Evolutionary conservation across 257 asterid genomes (phyloP).

Genomic region (Buddleja alternifolia): DNA sequence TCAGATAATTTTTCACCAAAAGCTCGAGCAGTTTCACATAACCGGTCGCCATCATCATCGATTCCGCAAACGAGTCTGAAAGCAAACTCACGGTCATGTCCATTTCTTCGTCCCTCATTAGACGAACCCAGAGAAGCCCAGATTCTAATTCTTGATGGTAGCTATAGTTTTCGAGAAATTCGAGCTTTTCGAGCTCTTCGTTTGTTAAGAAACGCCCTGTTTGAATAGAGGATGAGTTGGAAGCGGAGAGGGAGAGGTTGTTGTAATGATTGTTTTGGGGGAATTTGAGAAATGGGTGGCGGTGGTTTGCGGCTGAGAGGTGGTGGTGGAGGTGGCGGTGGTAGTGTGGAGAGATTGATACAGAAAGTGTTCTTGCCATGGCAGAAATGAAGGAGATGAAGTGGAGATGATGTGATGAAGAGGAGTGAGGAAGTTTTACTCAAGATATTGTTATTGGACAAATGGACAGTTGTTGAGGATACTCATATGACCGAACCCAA

Average conservation of each 20-base stretch:
- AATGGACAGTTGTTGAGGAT: not conserved
- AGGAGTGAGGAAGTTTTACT: not conserved
- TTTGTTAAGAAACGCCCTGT: constrained; percentile 61
- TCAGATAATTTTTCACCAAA: constrained; percentile 79
- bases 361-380: constrained; percentile 60
- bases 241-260: constrained; percentile 51
- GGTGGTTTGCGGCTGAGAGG: constrained; percentile 48
- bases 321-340: constrained; percentile 42
- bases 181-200: constrained; percentile 70
- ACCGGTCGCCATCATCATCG: constrained; percentile 70
- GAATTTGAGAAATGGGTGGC: constrained; percentile 49
- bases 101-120: constrained; percentile 82
- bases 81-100: constrained; percentile 68
- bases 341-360: constrained; percentile 46
- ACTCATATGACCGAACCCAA: too few species aligned
- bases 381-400: constrained; percentile 11
- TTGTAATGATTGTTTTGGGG: constrained; percentile 38
- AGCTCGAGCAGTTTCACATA: constrained; percentile 69
- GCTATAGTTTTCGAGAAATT: constrained; percentile 52
- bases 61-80: constrained; percentile 87
- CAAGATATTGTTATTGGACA: constrained; percentile 21
- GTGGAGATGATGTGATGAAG: not conserved
- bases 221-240: constrained; percentile 46
- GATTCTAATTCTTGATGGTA: constrained; percentile 71
- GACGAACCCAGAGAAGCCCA: constrained; percentile 71